Percentiles rank a stretch among this genome's conserved stretches.
Evolutionary conservation across 768 basidiomycete species (phyloP).

Genomic region (Grammothele lineata): DNA sequence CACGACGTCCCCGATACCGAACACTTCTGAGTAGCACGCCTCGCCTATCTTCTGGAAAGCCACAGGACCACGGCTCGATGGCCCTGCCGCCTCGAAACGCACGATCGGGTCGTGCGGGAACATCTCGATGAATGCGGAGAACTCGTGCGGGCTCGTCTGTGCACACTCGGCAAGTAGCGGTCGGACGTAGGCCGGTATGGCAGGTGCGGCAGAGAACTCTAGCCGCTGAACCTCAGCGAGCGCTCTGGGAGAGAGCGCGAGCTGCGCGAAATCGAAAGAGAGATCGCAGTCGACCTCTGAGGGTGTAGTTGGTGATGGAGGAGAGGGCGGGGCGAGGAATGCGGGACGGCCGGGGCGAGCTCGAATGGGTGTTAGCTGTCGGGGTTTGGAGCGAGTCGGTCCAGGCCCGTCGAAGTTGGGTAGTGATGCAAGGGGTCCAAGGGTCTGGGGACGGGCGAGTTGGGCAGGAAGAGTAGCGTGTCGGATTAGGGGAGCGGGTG

Average conservation of each 20-base stretch:
- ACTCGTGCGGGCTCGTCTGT: slow-evolving; percentile 67
- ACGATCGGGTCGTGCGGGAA: slow-evolving; percentile 75
- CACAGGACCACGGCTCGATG: slow-evolving; percentile 19
- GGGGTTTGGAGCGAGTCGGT: slow-evolving; percentile 34
- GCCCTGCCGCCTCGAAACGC: slow-evolving; percentile 18
- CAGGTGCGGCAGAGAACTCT: slow-evolving; percentile 15
- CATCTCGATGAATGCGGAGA: slow-evolving; percentile 77
- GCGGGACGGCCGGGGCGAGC: slow-evolving; percentile 32
- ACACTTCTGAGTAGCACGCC: slow-evolving; percentile 96
- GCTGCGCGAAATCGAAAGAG: slow-evolving; percentile 42
- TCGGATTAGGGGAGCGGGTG: background rate
- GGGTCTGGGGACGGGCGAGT: background rate
- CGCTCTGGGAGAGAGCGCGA: slow-evolving; percentile 31
- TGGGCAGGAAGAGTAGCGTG: slow-evolving; percentile 1
- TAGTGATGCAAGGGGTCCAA: slow-evolving; percentile 3
- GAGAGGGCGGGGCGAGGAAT: slow-evolving; percentile 38
- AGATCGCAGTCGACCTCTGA: slow-evolving; percentile 50
- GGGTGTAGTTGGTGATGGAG: slow-evolving; percentile 53
- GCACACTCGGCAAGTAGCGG: slow-evolving; percentile 70
- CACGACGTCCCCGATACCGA: slow-evolving; percentile 84
- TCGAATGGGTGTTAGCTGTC: slow-evolving; percentile 68
- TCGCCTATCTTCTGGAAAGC: slow-evolving; percentile 87
- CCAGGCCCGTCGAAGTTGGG: slow-evolving; percentile 6
- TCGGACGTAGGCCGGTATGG: slow-evolving; percentile 48
- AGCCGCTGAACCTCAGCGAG: slow-evolving; percentile 12